Base-by-base conservation (phyloP, 2,329 filamentous ascomycete genomes). In the Colletotrichum sansevieriae region DNA sequence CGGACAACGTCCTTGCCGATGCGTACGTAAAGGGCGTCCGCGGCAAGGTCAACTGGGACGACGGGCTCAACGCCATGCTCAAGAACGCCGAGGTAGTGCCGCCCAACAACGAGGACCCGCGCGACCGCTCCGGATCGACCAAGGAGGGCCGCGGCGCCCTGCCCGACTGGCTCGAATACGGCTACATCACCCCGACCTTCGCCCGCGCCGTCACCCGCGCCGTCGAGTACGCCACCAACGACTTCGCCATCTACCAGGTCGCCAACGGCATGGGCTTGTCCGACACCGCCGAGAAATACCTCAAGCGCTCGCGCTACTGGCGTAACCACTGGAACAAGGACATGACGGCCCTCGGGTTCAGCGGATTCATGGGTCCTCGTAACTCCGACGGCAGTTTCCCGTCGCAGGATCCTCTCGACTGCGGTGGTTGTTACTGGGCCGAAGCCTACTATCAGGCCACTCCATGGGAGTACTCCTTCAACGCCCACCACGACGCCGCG, bases 1-100 rank as follows among this genome's bases (percentile, higher is more conserved):
- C 87, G 4, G 91, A 93, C 75, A 92, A 91, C 65, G 85, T 93
- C 4, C 85, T 93, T 15, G 91, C 91, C 2, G 91, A 93, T 73
- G 91, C 91, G 0, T 93, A 88, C 70, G 84, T 92, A 35, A 93
- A 93, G 75, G 89, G 90, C 0, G 84, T 92, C 3, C 81, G 84
- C 12, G 89, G 88, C 4, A 80, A 80, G 4, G 80, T 93, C 49
- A 81, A 92, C 76, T 93, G 91, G 91, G 78, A 82, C 3, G 85
- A 87, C 62, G 89, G 84, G 4, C 90, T 88, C 72, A 78, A 82
- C 5, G 88, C 90, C 54, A 90, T 92, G 89, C 79, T 87, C 9
- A 90, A 87, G 52, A 87, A 94, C 71, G 91, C 91, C 12, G 90
- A 93, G 77, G 83, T 86, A 7, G 82, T 84, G 0, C 89, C 91